phyloP scores from a whole-genome alignment of 441 rosid genomes.

The Euphorbia celastroides region DNA sequence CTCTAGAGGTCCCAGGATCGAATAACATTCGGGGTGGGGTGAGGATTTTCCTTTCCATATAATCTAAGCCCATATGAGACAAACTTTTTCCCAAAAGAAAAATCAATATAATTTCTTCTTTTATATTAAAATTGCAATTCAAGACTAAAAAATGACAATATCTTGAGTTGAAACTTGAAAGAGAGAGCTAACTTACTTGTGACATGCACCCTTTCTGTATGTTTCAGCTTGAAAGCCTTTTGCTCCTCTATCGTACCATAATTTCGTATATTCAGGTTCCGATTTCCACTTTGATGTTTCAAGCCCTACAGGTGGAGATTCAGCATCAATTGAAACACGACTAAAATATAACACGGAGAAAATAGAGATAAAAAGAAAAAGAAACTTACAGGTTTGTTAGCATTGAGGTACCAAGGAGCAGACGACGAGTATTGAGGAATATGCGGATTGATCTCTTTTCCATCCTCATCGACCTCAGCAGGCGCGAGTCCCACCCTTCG shows the following conservation, averaged over 20 bases:
- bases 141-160: too few species aligned
- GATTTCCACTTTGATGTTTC: constrained; percentile 96
- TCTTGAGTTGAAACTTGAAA: too few species aligned
- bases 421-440: constrained; percentile 96
- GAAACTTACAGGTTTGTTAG: constrained; percentile 45
- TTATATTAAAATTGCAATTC: too few species aligned
- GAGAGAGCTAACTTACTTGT: constrained; percentile 44
- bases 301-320: constrained; percentile 28
- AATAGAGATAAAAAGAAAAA: neutral
- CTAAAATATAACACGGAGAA: neutral
- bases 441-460: constrained; percentile 90
- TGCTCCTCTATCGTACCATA: constrained; percentile 89
- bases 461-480: constrained; percentile 89
- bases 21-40: too few species aligned
- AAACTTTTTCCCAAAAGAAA: too few species aligned
- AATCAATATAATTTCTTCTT: too few species aligned
- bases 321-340: neutral
- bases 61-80: too few species aligned
- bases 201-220: constrained; percentile 79
- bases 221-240: constrained; percentile 72
- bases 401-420: constrained; percentile 92
- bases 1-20: too few species aligned
- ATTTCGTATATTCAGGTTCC: constrained; percentile 78
- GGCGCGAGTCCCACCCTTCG: constrained; percentile 93
- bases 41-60: too few species aligned